Base-by-base conservation (phyloP, 352 stramenopile genomes). In the Phytophthora nicotianae region DNA sequence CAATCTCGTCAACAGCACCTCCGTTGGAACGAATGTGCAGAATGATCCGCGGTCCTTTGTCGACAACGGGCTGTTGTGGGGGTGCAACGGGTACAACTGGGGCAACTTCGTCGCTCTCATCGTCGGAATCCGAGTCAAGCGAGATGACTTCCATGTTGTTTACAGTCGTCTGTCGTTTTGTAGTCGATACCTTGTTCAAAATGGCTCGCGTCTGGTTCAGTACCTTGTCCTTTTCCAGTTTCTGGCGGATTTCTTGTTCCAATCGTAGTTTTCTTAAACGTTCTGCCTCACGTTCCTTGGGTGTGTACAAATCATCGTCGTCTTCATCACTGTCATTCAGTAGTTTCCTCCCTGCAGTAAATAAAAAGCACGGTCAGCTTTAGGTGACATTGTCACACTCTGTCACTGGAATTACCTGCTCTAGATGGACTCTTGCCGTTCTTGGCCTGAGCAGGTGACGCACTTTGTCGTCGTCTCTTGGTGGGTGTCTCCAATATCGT, bases 21-120 rank as follows among this genome's bases (percentile, higher is more conserved):
- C 83, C 83, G 49, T 91, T 91, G 2, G 80, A 88, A 10, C 80
- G 83, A 47, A 91, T 62, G 26, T 78, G 71, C 5, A 91, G 58
- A 17, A 68, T 55, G 21, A 91, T 75, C 3, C 74, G 76, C 20
- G 83, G 65, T 50, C 80, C 82, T 70, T 84, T 87, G 47, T 83
- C 68, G 23, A 58, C 46, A 35, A 13, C 24, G 40, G 41, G 41
- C 8, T 58, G 53, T 9, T 29, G 16, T 29, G 20, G 48, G 5
- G 41, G 42, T 32, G 35, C 50, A 10, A 59, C 42, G 20, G 48
- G 17, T 21, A 66, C 45, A 40, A 43, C 42, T 5, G n/a, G 5
- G 9, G 23, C 42, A 24, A 16, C 45, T 11, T 16, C 10, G 6
- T 51, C 27, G 24, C 54, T 52, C 19, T 78, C 75, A 16, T 83